These are phyloP conservation scores for Coemansia interrupta DNA, from an alignment of 192 early-diverging fungal species.

Conservation along the genomic window DNA sequence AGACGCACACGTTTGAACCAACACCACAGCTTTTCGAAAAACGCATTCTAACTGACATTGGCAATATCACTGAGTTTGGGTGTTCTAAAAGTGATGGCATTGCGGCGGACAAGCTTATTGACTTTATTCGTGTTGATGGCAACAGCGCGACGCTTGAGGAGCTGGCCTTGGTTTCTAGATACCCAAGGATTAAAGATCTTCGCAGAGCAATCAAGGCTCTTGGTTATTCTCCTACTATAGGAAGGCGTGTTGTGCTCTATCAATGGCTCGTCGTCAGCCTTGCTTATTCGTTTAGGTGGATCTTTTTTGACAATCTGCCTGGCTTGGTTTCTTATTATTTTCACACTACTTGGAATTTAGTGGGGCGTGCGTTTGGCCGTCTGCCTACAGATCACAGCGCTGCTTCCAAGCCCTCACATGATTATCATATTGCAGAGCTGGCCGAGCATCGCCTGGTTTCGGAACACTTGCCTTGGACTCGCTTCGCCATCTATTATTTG, in stretches of 20 bases:
- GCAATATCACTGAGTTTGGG: background rate
- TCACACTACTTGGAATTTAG: background rate
- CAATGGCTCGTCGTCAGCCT: conserved; percentile 19
- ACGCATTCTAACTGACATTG: conserved; percentile 20
- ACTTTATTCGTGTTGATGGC: conserved; percentile 2
- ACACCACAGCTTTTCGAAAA: conserved; percentile 7
- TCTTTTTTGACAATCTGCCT: no score
- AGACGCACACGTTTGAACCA: conserved; percentile 18
- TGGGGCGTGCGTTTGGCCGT: background rate
- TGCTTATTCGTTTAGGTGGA: background rate
- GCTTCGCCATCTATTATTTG: conserved; percentile 25
- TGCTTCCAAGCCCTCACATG: no score
- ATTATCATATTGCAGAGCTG: conserved; percentile 26
- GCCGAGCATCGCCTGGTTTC: conserved; percentile 15
- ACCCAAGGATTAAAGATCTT: conserved; percentile 18
- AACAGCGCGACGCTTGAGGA: conserved; percentile 8
- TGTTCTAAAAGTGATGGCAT: conserved; percentile 10
- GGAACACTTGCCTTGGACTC: conserved; percentile 23
- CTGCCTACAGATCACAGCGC: background rate
- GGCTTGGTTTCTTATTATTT: conserved; percentile 7
- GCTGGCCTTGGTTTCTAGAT: conserved; percentile 14
- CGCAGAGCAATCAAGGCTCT: background rate
- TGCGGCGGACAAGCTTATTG: conserved; percentile 17
- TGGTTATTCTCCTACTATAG: conserved; percentile 13
- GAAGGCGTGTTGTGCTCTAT: conserved; percentile 20